Conservation (phyloP, 1,284 basidiomycete species). For the Rhizoctonia solani region DNA sequence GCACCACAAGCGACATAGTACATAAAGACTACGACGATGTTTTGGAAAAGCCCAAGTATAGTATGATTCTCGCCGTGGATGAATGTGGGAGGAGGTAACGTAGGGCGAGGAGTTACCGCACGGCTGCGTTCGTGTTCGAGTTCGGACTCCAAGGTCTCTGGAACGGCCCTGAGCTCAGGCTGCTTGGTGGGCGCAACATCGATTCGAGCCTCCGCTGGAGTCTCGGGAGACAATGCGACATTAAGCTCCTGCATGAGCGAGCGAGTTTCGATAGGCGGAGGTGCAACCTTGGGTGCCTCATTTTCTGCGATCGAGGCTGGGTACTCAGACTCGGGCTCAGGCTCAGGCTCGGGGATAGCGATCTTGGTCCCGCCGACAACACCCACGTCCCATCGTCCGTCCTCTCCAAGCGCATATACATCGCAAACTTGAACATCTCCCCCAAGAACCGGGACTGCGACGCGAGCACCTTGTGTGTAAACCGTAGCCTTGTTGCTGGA, state of each 20-base stretch:
- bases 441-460: conserved; percentile 5
- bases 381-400: conserved; percentile 6
- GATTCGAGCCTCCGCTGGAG: neutral
- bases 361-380: conserved; percentile 8
- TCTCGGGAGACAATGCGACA: neutral
- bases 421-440: conserved; percentile 14
- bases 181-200: neutral
- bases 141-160: neutral
- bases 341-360: conserved; percentile 1
- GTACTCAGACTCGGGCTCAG: neutral
- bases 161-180: neutral
- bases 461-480: conserved; percentile 16
- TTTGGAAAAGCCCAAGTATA: neutral
- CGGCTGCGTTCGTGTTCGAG: neutral
- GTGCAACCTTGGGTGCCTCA: neutral
- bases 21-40: neutral
- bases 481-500: neutral
- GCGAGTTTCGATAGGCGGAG: neutral
- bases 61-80: conserved; percentile 6
- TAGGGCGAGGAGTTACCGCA: neutral
- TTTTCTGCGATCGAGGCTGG: neutral
- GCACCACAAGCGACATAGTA: conserved; percentile 9
- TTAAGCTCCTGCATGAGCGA: neutral
- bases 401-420: neutral
- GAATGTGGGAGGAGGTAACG: neutral